Evolutionary conservation across 257 asterid genomes (phyloP), one percentile per base, ranked within the genome.

Genomic region (Perilla frutescens): DNA sequence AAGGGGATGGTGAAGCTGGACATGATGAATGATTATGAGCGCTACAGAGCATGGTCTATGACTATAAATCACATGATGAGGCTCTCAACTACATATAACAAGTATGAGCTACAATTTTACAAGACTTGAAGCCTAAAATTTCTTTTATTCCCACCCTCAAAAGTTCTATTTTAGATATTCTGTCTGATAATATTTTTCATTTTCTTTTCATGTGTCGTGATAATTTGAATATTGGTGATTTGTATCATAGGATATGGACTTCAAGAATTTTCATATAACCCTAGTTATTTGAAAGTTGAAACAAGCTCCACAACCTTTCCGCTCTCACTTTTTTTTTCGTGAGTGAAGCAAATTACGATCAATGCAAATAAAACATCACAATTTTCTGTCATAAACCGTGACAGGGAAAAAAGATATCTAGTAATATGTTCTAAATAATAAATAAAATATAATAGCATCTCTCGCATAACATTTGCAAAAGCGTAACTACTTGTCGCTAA

Each of bases 11-110:
- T 81, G 82, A 90, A 89, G 84, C 87, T 92, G 60, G 95, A 88
- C 82, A 82, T 92, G 96, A 69, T 80, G 88, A 85, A 84, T 56
- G 91, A 92, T 62, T 78, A 90, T 40, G 82, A 84, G 73, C 79
- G 68, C 13, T 87, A 88, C 80, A 82, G 69, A 71, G 88, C 84
- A 50, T 90, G 96, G 98, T 90, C 96, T 7, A 82, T 82, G 84
- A 84, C 96, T 45, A 83, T 92, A 71, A 85, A 88, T 79, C 96
- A 88, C 71, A 88, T 92, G 96, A 69, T 92, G 57, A 82, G 81
- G 83, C 92, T 92, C 59, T 90, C 92, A 37, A 69, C 90, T 71
- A 84, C 95, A 15, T 81, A 80, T 51, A 74, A 86, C 59, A 86
- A 83, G 83, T 86, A 82, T 60, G 87, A 88, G 66, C 83, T 82